Base-by-base conservation (phyloP, 306 rosid genomes). In the Purshia tridentata region DNA sequence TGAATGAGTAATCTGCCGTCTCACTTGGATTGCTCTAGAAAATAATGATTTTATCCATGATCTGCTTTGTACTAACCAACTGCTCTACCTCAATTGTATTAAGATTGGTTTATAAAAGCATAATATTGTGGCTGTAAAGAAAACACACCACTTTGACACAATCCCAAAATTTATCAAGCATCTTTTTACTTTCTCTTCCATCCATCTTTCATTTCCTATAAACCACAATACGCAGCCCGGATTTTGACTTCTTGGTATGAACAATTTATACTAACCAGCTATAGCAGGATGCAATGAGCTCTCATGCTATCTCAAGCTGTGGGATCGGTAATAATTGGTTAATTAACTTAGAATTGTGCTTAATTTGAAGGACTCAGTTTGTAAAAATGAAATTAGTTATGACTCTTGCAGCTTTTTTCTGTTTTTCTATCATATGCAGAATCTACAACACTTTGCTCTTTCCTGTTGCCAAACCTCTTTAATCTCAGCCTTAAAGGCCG, bases 21-120 rank as follows among this genome's bases (percentile, higher is more conserved):
- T 18, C 50, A 51, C 62, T 52, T 53, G 40, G 74, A 53, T 69
- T 54, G 41, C 74, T 54, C 47, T 40, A 74, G 65, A 16, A 74
- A 74, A 74, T 74, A 74, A 74, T 48, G 41, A 20, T 29, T 10
- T 40, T 74, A 29, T 74, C 65, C 15, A 22, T 53, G 78, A n/a
- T 74, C 49, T 54, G 51, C 55, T 41, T 23, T 65, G 41, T 29
- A 1, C 65, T 44, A 42, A 74, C 65, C 65, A 74, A 53, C 46
- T 64, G 45, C 65, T 35, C 20, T 13, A 20, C 52, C 68, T 49
- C 46, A 35, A 58, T 35, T 60, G 60, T 49, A 11, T 47, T 35
- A 12, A 52, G 62, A 46, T 49, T 1, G 53, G 48, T 35, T 53
- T 39, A 1, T 72, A 60, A 59, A 48, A 29, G 39, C 50, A 59